Evolutionary conservation across 2,329 filamentous ascomycete genomes (phyloP).

Genomic region (Fusarium sp.): DNA sequence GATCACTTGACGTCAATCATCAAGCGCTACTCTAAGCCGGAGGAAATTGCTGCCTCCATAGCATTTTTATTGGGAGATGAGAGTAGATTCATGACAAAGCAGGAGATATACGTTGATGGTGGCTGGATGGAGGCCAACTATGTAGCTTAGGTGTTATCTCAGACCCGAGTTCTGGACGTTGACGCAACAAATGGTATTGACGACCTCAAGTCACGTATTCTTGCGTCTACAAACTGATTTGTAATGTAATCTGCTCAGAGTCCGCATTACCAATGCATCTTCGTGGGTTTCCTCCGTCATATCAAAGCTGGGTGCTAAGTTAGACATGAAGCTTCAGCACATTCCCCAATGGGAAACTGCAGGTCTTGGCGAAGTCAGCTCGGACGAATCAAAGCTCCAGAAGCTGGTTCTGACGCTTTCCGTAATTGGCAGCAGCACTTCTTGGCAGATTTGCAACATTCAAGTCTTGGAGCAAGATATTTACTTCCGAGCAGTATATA

Average conservation of each 20-base stretch:
- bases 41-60: conserved; percentile 45
- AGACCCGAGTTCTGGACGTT: fast-evolving
- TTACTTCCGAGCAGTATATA: not conserved
- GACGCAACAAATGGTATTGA: not conserved
- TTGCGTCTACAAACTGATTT: not conserved
- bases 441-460: not conserved
- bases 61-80: conserved; percentile 46
- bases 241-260: not conserved
- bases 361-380: not conserved
- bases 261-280: not conserved
- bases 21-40: conserved; percentile 40
- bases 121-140: conserved; percentile 43
- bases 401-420: not conserved
- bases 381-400: not conserved
- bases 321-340: not conserved
- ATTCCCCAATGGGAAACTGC: conserved; percentile 3
- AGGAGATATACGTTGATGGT: conserved; percentile 44
- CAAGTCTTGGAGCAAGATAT: not conserved
- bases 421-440: not conserved
- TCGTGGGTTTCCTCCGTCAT: fast-evolving
- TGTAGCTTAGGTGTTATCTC: conserved; percentile 3
- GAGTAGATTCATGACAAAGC: conserved; percentile 45
- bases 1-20: conserved; percentile 41
- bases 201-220: not conserved
- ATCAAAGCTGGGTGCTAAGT: too few relatives aligned